Evolutionary conservation across 2,329 filamentous ascomycete genomes (phyloP), one percentile per base, ranked within the genome.

Genomic region (Hortaea werneckii): DNA sequence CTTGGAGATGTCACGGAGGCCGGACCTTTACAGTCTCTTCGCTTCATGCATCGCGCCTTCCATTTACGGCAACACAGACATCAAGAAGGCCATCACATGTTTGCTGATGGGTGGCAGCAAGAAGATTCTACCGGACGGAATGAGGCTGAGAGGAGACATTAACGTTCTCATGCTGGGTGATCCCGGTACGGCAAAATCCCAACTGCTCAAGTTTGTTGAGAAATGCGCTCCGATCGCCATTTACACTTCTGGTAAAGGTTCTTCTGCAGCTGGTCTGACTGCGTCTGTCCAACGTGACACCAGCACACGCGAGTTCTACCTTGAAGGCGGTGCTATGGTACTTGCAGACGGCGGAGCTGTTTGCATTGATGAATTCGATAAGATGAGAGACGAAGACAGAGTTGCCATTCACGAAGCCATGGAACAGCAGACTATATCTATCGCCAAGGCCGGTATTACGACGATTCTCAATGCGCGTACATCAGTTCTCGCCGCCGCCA

Each of bases 371-470:
- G 92, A 98, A 68, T 98, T 98, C 62, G 92, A 98, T 72, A 98
- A 98, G 74, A 98, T 98, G 92, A 79, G 92, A 51, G 92, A 98
- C 63, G 92, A 98, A 66, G 92, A 98, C 59, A 79, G 92, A 57
- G 92, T 96, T 5, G 92, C 92, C 1, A 98, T 98, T 55, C 92
- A 98, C 74, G 92, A 98, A 77, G 92, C 92, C 48, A 98, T 98
- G 92, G 92, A 98, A 65, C 92, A 98, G 70, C 92, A 98, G 67
- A 98, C 92, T 0, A 98, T 98, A 50, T 96, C 92, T 8, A 96
- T 98, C 58, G 92, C 92, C 53, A 96, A 98, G 70, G 92, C 92
- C 0, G 92, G 92, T 58, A 98, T 98, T 62, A 98, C 92, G 0
- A 98, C 92, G 0, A 96, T 98, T 52, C 78, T 98, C 44, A 98